Evolutionary conservation across 352 stramenopile genomes (phyloP).

Genomic region (Phytophthora chlamydospora): DNA sequence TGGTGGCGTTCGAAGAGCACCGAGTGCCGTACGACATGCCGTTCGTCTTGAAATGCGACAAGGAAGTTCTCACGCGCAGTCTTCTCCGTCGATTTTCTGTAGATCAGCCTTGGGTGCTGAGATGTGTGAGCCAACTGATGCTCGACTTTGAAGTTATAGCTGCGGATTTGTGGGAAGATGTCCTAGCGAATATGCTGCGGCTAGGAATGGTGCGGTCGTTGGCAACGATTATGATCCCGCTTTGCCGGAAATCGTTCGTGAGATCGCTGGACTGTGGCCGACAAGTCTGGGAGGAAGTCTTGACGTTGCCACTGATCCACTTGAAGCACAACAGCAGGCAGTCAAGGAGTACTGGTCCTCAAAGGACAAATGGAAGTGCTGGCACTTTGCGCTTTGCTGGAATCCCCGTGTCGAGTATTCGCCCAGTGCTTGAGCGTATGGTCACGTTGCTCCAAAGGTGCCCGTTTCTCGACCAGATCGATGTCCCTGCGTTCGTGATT

Average conservation of each 20-base stretch:
- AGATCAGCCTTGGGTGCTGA: constrained; percentile 42
- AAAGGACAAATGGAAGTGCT: neutral
- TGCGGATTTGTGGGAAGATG: constrained; percentile 50
- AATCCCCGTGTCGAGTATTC: constrained; percentile 25
- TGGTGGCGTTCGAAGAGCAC: constrained; percentile 63
- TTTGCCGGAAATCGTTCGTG: constrained; percentile 47
- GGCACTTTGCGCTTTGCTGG: constrained; percentile 25
- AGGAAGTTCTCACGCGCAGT: constrained; percentile 49
- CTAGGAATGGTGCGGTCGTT: constrained; percentile 57
- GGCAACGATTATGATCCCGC: constrained; percentile 35
- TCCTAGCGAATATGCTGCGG: constrained; percentile 52
- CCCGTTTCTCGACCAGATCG: constrained; percentile 65
- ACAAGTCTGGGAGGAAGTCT: constrained; percentile 49
- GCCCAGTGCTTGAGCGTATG: constrained; percentile 36
- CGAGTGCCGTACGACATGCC: constrained; percentile 52
- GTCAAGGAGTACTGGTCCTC: neutral
- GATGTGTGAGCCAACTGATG: constrained; percentile 48
- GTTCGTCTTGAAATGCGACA: constrained; percentile 51
- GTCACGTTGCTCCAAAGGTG: constrained; percentile 55
- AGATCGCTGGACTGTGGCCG: constrained; percentile 37
- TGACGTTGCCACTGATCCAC: constrained; percentile 29
- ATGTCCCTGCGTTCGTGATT: constrained; percentile 56
- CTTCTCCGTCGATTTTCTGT: constrained; percentile 47
- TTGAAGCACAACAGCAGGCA: constrained; percentile 16
- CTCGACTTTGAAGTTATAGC: constrained; percentile 59